Base-by-base conservation (phyloP, 2,329 filamentous ascomycete species). In the Elsinoe batatas region DNA sequence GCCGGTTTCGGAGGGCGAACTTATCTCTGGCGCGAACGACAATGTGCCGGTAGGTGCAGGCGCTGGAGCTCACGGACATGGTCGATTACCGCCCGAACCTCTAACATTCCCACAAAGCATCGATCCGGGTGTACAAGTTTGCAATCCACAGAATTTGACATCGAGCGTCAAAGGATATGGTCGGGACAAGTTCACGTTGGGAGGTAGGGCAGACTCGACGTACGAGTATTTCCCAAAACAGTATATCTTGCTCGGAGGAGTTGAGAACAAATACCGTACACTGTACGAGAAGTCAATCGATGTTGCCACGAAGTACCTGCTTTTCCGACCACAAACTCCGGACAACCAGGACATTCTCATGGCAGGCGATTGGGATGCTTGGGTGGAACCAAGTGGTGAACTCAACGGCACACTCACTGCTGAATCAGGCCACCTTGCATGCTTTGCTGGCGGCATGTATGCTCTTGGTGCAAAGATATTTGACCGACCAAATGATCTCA, bases 241-340 rank as follows among this genome's bases (percentile, higher is more conserved):
- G 72, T 86, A 85, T 64, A 72, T 93, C 11, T 78, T 95, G 4
- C 79, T 95, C 1, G 87, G 88, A 57, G 90, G 89, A 0, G 75
- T 83, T 1, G 81, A 84, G 59, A 72, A 77, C 30, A 87, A 89
- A 66, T 94, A 94, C 68, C 75, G 78, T 58, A 78, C 77, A 17
- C 79, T 95, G 70, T 89, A 94, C 66, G 76, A 84, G 57, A 80
- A 79, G 56, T 79, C 82, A 3, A 79, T 84, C 30, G 79, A 84
- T 4, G 82, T 82, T 0, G 80, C 85, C 35, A 85, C 86, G 61
- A 77, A 88, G 60, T 79, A 87, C 67, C 76, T 95, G 8, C 80
- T 95, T 57, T 95, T 82, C 70, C 79, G 85, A 4, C 89, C 90
- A 0, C 85, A 93, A 81, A 79, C 82, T 17, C 79, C 82, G 5